A percentile compares a stretch with the other conserved stretches of the same genome.
These are phyloP conservation scores for Zalerion maritima DNA, from an alignment of 495 filamentous ascomycete genomes.

Conservation along the genomic window DNA sequence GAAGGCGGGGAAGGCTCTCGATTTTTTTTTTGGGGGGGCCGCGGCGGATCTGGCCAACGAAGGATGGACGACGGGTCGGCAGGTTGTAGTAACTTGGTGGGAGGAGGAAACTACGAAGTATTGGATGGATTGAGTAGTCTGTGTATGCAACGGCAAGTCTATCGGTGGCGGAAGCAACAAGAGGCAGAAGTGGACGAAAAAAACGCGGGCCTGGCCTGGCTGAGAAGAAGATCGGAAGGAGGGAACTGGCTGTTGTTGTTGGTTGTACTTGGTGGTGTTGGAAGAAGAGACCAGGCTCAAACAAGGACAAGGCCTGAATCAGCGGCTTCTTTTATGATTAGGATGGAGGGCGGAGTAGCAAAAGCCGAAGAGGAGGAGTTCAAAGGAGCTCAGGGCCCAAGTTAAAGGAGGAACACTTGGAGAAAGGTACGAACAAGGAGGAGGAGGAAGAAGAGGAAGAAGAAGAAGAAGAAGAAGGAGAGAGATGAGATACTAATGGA, in stretches of 20 bases:
- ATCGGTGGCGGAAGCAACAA: too few relatives aligned
- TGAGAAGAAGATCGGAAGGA: too few relatives aligned
- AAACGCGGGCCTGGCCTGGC: too few relatives aligned
- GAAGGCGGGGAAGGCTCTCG: background rate
- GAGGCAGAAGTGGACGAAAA: too few relatives aligned
- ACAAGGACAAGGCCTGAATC: too few relatives aligned
- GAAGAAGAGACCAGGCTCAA: too few relatives aligned
- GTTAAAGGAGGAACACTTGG: conserved; percentile 3
- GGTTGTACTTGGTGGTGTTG: too few relatives aligned
- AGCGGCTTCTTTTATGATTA: conserved; percentile 7
- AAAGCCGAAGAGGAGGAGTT: conserved; percentile 6
- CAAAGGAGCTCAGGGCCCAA: too few relatives aligned
- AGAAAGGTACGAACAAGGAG: conserved; percentile 7
- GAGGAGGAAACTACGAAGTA: conserved; percentile 4
- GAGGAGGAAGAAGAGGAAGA: conserved; percentile 2
- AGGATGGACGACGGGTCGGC: background rate
- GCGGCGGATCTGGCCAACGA: conserved; percentile 7
- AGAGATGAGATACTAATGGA: background rate
- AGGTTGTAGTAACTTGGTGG: conserved; percentile 2
- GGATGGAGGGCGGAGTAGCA: conserved; percentile 4
- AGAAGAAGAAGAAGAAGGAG: conserved; percentile 6
- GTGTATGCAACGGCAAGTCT: conserved; percentile 9
- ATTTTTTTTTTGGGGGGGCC: conserved; percentile 3
- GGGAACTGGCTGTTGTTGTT: too few relatives aligned
- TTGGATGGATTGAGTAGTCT: conserved; percentile 2